phyloP scores from a whole-genome alignment of 768 basidiomycete species.

The Lactarius quietus region DNA sequence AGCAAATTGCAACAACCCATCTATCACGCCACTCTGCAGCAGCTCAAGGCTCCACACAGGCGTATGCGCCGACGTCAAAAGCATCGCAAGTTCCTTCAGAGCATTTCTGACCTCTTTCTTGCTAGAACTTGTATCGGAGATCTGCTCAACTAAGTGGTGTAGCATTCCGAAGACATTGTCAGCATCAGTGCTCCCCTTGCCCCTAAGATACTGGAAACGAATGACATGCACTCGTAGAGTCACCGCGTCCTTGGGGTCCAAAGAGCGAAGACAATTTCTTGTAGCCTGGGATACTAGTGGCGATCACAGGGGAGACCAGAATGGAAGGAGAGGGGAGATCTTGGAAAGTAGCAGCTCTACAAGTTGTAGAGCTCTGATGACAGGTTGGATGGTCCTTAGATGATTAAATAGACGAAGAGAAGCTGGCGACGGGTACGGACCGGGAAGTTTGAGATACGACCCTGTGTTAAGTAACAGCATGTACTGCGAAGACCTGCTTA shows the following conservation, averaged over 20 bases:
- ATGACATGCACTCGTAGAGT: slow-evolving; percentile 90
- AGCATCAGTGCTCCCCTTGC: slow-evolving; percentile 51
- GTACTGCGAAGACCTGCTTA: slow-evolving; percentile 70
- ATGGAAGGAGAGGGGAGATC: slow-evolving; percentile 47
- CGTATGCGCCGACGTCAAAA: slow-evolving; percentile 70
- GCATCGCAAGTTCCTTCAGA: slow-evolving; percentile 69
- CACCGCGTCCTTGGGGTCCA: slow-evolving; percentile 87
- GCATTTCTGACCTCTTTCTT: slow-evolving; percentile 63
- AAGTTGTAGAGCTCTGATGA: slow-evolving; percentile 87
- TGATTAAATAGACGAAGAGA: slow-evolving; percentile 90
- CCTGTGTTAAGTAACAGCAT: slow-evolving; percentile 30
- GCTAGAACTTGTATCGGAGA: slow-evolving; percentile 51
- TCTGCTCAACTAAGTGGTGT: slow-evolving; percentile 56
- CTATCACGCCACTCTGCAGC: slow-evolving; percentile 89
- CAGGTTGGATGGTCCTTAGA: slow-evolving; percentile 88
- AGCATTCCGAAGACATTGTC: slow-evolving; percentile 65
- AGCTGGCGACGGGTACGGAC: slow-evolving; percentile 94
- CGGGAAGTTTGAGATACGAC: slow-evolving; percentile 33
- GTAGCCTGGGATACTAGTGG: slow-evolving; percentile 50
- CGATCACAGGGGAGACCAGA: slow-evolving; percentile 41
- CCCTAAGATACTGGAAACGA: slow-evolving; percentile 71
- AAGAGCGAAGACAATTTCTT: slow-evolving; percentile 68
- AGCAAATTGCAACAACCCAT: slow-evolving; percentile 78
- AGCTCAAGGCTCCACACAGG: slow-evolving; percentile 96
- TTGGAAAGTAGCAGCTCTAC: slow-evolving; percentile 88